Evolutionary conservation across 352 stramenopile genomes (phyloP).

Genomic region (Phytophthora brassicae): DNA sequence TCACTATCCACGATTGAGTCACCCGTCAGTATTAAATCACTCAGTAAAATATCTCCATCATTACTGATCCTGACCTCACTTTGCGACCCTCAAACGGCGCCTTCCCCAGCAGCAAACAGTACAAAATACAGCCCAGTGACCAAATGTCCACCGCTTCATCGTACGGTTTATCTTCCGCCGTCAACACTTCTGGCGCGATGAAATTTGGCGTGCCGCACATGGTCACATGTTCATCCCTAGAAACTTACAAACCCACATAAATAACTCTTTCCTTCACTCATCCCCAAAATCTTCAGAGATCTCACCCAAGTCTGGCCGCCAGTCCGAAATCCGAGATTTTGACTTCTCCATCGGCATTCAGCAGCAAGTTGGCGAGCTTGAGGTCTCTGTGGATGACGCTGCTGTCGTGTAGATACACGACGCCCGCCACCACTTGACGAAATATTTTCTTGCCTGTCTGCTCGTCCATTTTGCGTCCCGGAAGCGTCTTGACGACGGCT

Average conservation of each 20-base stretch:
- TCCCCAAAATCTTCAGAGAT: background rate
- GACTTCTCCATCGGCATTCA: conserved; percentile 48
- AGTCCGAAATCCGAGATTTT: conserved; percentile 83
- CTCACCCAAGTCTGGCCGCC: conserved; percentile 53
- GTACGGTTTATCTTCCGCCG: conserved; percentile 43
- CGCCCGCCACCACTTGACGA: conserved; percentile 47
- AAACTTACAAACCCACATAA: background rate
- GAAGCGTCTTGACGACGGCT: conserved; percentile 37
- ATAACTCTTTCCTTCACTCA: background rate
- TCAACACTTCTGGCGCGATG: conserved; percentile 76
- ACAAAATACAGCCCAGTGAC: conserved; percentile 82
- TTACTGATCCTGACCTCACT: conserved; percentile 47
- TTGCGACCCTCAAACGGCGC: conserved; percentile 74
- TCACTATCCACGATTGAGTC: conserved; percentile 37
- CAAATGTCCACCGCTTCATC: conserved; percentile 73
- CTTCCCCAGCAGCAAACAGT: conserved; percentile 63
- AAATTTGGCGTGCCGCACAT: conserved; percentile 87
- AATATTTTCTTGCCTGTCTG: conserved; percentile 49
- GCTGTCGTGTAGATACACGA: conserved; percentile 61
- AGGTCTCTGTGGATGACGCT: conserved; percentile 78
- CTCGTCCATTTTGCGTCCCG: conserved; percentile 45
- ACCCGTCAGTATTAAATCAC: background rate
- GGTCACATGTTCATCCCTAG: conserved; percentile 56
- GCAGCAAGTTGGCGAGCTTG: conserved; percentile 76
- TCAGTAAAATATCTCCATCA: background rate